Percentiles rank a stretch among this genome's conserved stretches.
These are phyloP conservation scores for Bertia moriformis DNA, from an alignment of 2,329 filamentous ascomycete species.

Conservation along the genomic window DNA sequence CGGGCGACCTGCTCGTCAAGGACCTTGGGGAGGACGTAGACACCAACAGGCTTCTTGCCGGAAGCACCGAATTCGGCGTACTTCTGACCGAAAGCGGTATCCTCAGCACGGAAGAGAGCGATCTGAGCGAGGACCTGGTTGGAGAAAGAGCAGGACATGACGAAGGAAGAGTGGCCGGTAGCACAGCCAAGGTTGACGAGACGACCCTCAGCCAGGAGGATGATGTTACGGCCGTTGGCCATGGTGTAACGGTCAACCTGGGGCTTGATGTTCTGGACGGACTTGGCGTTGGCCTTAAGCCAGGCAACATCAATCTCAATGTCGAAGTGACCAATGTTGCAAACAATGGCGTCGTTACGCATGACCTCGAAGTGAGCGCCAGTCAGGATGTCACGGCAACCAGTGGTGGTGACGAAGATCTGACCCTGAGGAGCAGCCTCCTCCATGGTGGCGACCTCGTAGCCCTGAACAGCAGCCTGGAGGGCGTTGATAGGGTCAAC, in stretches of 20 bases:
- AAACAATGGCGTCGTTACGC: conserved; percentile 96
- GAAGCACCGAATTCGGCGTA: conserved; percentile 91
- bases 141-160: conserved; percentile 99
- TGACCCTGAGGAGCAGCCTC: conserved; percentile 78
- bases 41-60: conserved; percentile 77
- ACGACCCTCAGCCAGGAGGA: conserved; percentile 94
- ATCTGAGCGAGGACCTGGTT: conserved; percentile 99
- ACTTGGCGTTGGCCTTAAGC: conserved; percentile 92
- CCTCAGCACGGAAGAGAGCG: conserved; percentile 86
- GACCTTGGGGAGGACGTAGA: conserved; percentile 97
- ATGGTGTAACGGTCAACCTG: conserved; percentile 98
- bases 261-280: conserved; percentile 97
- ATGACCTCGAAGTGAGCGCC: conserved; percentile 87
- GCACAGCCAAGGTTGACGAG: conserved; percentile 99
- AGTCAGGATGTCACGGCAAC: conserved; percentile 93
- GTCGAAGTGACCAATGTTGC: conserved; percentile 99
- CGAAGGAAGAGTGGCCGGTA: conserved; percentile 97
- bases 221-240: conserved; percentile 87
- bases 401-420: conserved; percentile 98
- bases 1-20: conserved; percentile 96
- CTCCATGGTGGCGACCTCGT: conserved; percentile 95
- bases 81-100: conserved; percentile 78
- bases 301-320: conserved; percentile 99
- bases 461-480: conserved; percentile 93
- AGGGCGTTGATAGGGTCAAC: conserved; percentile 99